These are phyloP conservation scores for Penicillium sp. DNA, from an alignment of 2,329 filamentous ascomycete species.

Conservation along the genomic window DNA sequence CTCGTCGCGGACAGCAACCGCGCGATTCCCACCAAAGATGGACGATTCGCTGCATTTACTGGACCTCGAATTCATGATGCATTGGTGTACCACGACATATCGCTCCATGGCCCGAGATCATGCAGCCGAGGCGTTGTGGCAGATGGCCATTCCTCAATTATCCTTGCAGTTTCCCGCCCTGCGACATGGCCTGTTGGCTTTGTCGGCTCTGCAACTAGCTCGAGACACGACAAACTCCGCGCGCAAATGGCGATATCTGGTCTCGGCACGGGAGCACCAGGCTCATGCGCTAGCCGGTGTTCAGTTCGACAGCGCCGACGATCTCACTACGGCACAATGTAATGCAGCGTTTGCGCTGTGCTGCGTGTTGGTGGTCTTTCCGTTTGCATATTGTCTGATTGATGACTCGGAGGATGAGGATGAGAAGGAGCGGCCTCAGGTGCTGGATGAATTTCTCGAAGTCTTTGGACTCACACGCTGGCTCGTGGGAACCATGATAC, in stretches of 20 bases:
- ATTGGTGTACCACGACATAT: constrained; percentile 42
- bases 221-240: constrained; percentile 18
- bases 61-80: constrained; percentile 42
- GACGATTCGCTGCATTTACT: constrained; percentile 28
- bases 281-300: constrained; percentile 33
- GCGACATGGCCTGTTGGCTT: constrained; percentile 41
- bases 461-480: constrained; percentile 37
- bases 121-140: constrained; percentile 36
- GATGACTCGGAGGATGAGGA: constrained; percentile 17
- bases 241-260: constrained; percentile 30
- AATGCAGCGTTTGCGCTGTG: constrained; percentile 43
- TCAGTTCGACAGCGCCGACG: constrained; percentile 17
- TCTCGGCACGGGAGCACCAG: constrained; percentile 36
- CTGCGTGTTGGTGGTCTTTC: constrained; percentile 40
- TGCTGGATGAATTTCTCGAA: constrained; percentile 38
- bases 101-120: constrained; percentile 34
- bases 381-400: constrained; percentile 37
- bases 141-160: constrained; percentile 36
- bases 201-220: constrained; percentile 41
- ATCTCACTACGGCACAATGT: constrained; percentile 35
- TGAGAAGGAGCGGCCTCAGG: constrained; percentile 10
- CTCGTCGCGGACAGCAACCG: background rate
- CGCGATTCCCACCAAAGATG: constrained; percentile 2
- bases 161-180: constrained; percentile 36
- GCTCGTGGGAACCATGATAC: constrained; percentile 33